Percentiles rank a stretch among this genome's conserved stretches.
Evolutionary conservation across 176 grass and related monocot genomes (phyloP).

Genomic region (Ensete glaucum): DNA sequence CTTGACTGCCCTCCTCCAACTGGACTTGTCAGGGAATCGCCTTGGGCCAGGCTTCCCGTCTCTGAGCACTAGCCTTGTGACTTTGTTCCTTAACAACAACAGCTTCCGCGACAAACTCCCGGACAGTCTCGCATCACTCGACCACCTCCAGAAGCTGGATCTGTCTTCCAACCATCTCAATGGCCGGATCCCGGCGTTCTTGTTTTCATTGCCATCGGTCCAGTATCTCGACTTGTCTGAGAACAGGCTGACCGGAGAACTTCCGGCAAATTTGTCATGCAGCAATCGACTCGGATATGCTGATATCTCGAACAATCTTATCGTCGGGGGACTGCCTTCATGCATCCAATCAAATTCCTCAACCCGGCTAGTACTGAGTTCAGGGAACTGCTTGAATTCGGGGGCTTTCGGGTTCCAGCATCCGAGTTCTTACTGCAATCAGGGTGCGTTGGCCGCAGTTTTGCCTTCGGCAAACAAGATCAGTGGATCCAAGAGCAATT

Average conservation of each 20-base stretch:
- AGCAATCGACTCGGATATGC: conserved; percentile 37
- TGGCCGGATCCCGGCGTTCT: conserved; percentile 49
- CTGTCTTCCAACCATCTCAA: conserved; percentile 44
- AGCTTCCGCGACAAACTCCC: conserved; percentile 47
- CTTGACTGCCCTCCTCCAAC: conserved; percentile 43
- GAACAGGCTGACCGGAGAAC: conserved; percentile 53
- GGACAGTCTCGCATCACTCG: conserved; percentile 20
- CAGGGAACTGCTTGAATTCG: conserved; percentile 60
- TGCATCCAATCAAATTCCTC: conserved; percentile 56
- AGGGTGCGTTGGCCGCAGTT: conserved; percentile 57
- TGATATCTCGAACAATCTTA: conserved; percentile 71
- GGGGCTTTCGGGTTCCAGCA: conserved; percentile 42
- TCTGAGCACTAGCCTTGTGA: conserved; percentile 28
- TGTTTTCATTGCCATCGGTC: conserved; percentile 65
- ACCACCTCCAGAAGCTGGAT: conserved; percentile 50
- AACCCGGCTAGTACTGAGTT: conserved; percentile 36
- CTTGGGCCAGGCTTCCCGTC: conserved; percentile 53
- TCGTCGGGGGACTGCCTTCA: conserved; percentile 49
- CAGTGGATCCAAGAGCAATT: conserved; percentile 27
- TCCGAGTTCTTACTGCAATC: conserved; percentile 48
- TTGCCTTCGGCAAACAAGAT: conserved; percentile 43
- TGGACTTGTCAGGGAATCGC: conserved; percentile 50
- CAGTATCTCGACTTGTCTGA: conserved; percentile 51
- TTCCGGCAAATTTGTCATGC: conserved; percentile 39
- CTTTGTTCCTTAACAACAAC: conserved; percentile 40